phyloP scores from a whole-genome alignment of 257 asterid species.

The Coffea canephora region DNA sequence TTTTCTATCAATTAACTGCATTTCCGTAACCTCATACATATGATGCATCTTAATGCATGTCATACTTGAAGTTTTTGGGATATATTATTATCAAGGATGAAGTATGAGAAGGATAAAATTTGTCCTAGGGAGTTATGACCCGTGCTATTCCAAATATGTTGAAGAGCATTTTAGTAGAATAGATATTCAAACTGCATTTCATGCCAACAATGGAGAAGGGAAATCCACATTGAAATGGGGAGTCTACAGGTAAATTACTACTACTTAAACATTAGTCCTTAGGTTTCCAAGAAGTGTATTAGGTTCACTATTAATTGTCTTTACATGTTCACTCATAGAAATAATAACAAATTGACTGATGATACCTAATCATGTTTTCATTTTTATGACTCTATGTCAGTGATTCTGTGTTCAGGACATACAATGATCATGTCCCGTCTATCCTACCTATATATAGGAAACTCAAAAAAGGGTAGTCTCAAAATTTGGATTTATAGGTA shows the following conservation, averaged over 20 bases:
- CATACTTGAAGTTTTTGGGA: not conserved
- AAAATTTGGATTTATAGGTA: slow-evolving; percentile 93
- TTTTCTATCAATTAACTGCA: not conserved
- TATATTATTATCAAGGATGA: slow-evolving; percentile 27
- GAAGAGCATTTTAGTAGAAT: slow-evolving; percentile 58
- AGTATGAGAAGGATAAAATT: slow-evolving; percentile 33
- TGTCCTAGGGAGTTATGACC: slow-evolving; percentile 73
- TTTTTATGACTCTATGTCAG: slow-evolving; percentile 22
- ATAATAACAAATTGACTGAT: not conserved
- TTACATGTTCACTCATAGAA: not conserved
- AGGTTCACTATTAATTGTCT: not conserved
- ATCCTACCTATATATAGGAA: slow-evolving; percentile 60
- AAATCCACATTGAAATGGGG: slow-evolving; percentile 42
- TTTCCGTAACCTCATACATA: not conserved
- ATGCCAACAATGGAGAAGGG: slow-evolving; percentile 31
- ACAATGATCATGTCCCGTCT: slow-evolving; percentile 56
- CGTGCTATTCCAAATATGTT: slow-evolving; percentile 53
- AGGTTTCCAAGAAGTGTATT: not conserved
- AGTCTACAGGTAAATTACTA: slow-evolving; percentile 54
- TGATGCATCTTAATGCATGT: too few relatives aligned
- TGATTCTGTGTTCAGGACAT: slow-evolving; percentile 43
- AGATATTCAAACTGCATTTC: slow-evolving; percentile 63
- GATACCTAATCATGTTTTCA: not conserved
- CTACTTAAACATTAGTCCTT: not conserved
- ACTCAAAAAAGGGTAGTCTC: slow-evolving; percentile 73